Evolutionary conservation across 1,284 basidiomycete genomes (phyloP), one percentile per base, ranked within the genome.

Genomic region (Inonotus hispidus): DNA sequence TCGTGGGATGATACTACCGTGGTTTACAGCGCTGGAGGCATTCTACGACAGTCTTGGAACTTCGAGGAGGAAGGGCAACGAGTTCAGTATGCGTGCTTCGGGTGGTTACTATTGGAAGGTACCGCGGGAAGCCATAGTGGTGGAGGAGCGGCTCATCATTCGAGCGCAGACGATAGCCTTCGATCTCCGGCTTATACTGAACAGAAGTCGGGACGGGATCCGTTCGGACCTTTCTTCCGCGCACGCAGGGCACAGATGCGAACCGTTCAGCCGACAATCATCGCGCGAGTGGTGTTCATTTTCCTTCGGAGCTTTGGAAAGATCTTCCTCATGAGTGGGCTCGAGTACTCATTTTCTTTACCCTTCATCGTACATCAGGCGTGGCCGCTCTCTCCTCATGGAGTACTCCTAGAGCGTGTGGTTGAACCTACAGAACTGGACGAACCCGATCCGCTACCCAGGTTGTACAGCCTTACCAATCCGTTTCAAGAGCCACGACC

Each of bases 311-410:
- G 82, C 66, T 81, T 87, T 32, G 88, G 85, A 46, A 86, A 85
- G 68, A 82, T 95, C 49, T 92, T 86, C 69, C 78, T 89, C 57
- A 76, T 82, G 58, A 87, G 88, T 58, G 93, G 93, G 1, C 73
- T 83, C 39, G 86, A 92, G 67, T 87, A 88, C 68, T 87, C 85
- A 0, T 85, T 93, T 66, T 82, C 88, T n/a, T 73, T 95, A 0
- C 93, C 93, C 0, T 95, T 94, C 70, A 79, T 86, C 55, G 85
- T 94, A 3, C 81, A 87, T 21, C 79, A 77, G 59, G 91, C 88
- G 1, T 95, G 92, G 91, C 82, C 92, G 0, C 74, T 93, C 5
- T 78, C 78, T 61, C 88, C 88, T 1, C 82, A 87, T 63, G 91
- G 92, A 1, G 79, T 92, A 23, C 76, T 92, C 71, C 81, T 94